phyloP scores from a whole-genome alignment of 768 basidiomycete species.

The Pholiota microspora region DNA sequence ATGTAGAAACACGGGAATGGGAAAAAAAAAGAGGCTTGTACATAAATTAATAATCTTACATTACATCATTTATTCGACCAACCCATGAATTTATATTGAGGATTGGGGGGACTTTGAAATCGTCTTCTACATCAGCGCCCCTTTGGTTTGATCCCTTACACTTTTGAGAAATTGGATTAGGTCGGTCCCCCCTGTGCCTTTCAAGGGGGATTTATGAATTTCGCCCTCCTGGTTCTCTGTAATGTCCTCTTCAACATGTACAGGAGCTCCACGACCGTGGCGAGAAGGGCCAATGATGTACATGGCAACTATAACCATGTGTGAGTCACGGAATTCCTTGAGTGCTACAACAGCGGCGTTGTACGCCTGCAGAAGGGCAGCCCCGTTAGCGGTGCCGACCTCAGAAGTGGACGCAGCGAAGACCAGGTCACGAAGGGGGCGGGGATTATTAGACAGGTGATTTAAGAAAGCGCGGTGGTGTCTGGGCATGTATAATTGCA shows the following conservation, averaged over 20 bases:
- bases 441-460: constrained; percentile 59
- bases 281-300: constrained; percentile 77
- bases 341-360: constrained; percentile 63
- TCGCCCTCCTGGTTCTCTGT: no score
- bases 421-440: constrained; percentile 61
- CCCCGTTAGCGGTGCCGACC: constrained; percentile 3
- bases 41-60: no score
- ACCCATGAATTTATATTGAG: no score
- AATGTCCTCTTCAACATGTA: no score
- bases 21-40: no score
- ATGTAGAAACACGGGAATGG: no score
- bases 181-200: constrained; percentile 79
- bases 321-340: constrained; percentile 72
- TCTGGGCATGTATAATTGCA: constrained; percentile 83
- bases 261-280: constrained; percentile 22
- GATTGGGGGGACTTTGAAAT: background rate
- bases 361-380: constrained; percentile 49
- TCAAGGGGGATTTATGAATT: constrained; percentile 31
- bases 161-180: constrained; percentile 75
- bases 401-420: constrained; percentile 9
- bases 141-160: constrained; percentile 64
- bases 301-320: constrained; percentile 70
- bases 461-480: constrained; percentile 76
- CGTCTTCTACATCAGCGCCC: background rate
- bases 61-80: no score